phyloP scores from a whole-genome alignment of 2,329 filamentous ascomycete species.

The Neopestalotiopsis sp. region DNA sequence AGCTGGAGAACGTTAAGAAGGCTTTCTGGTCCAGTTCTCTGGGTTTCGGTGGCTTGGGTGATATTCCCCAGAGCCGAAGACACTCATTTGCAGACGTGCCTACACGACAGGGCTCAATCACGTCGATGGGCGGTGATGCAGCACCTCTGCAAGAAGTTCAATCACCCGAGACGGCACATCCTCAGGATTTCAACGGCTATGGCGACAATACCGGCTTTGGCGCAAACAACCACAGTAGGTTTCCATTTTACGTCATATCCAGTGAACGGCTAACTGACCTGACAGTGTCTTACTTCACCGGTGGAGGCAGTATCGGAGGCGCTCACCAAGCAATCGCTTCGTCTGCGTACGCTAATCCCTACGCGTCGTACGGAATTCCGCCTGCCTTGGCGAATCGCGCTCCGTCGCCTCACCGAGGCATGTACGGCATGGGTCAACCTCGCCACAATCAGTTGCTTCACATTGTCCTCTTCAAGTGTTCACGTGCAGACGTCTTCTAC shows the following conservation, averaged over 20 bases:
- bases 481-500: constrained; percentile 93
- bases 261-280: neutral
- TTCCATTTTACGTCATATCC: neutral
- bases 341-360: constrained; percentile 46
- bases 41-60: constrained; percentile 65
- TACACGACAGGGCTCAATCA: constrained; percentile 67
- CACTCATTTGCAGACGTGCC: constrained; percentile 79
- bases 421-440: constrained; percentile 65
- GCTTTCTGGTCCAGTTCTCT: constrained; percentile 74
- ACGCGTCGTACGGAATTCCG: constrained; percentile 52
- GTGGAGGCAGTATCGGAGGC: constrained; percentile 34
- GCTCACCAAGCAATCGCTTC: constrained; percentile 43
- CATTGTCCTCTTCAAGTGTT: constrained; percentile 96
- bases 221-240: constrained; percentile 46
- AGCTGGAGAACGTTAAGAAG: constrained; percentile 69
- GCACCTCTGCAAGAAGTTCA: constrained; percentile 51
- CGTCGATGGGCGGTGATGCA: constrained; percentile 58
- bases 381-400: constrained; percentile 54
- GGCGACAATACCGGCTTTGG: constrained; percentile 43
- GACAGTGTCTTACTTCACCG: constrained; percentile 44
- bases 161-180: constrained; percentile 47
- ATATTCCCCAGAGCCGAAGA: constrained; percentile 74
- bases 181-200: constrained; percentile 49
- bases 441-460: constrained; percentile 76
- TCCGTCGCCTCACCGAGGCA: constrained; percentile 64